Evolutionary conservation across 192 early-diverging fungal species (phyloP).

Genomic region (Spizellomyces sp.): DNA sequence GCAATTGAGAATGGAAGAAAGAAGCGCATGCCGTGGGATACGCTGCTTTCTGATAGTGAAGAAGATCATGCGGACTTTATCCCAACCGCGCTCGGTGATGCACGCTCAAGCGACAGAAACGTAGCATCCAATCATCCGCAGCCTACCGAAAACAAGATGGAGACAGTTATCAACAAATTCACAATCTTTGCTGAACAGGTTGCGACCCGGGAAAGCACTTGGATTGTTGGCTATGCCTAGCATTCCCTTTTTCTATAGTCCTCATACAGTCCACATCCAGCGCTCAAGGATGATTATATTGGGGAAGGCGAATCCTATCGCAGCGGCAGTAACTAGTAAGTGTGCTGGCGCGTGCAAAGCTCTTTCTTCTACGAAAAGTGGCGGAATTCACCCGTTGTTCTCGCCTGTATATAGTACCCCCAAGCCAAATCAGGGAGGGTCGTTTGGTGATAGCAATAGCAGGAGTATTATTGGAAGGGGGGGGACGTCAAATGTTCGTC

Average conservation of each 20-base stretch:
- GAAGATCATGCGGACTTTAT: no score
- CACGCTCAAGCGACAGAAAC: no score
- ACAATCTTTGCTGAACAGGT: background rate
- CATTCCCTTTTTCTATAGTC: background rate
- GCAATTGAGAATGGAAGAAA: no score
- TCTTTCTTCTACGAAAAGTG: no score
- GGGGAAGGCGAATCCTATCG: background rate
- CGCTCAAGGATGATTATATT: background rate
- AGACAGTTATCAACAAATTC: background rate
- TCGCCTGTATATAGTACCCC: background rate
- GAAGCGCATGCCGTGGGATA: no score
- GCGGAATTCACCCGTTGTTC: background rate
- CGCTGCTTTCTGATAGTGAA: no score
- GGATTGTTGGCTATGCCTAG: background rate
- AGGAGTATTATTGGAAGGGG: background rate
- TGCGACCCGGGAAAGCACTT: background rate
- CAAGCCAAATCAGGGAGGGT: background rate
- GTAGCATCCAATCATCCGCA: no score
- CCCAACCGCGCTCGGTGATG: no score
- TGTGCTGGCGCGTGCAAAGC: no score
- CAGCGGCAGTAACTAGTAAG: background rate
- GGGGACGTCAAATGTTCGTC: background rate
- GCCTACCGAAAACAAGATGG: background rate
- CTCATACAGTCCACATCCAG: background rate
- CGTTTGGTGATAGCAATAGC: background rate